phyloP scores from a whole-genome alignment of 352 stramenopile genomes.

The Phytophthora brassicae region DNA sequence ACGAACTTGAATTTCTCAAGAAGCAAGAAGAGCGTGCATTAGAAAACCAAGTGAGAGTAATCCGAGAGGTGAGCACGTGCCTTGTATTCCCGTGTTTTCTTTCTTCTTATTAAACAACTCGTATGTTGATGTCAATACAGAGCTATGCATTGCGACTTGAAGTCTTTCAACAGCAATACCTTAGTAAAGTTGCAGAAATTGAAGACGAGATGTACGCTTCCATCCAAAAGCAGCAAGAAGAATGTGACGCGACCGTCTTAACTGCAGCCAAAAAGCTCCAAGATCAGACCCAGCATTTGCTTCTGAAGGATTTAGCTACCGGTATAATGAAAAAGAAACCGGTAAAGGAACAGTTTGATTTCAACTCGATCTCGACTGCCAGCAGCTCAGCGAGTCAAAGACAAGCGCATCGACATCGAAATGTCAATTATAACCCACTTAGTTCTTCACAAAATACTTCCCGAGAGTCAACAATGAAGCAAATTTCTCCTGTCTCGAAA shows the following conservation, averaged over 20 bases:
- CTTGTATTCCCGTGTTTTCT: no score
- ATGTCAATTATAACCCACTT: constrained; percentile 6
- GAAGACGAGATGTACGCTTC: constrained; percentile 47
- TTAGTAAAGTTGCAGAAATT: constrained; percentile 56
- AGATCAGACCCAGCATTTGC: constrained; percentile 38
- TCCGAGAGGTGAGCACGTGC: constrained; percentile 47
- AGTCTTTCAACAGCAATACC: constrained; percentile 65
- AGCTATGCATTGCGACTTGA: constrained; percentile 57
- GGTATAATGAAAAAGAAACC: not conserved
- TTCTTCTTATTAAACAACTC: not conserved
- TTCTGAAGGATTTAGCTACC: constrained; percentile 30
- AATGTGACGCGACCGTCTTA: constrained; percentile 42
- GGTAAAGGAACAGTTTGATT: constrained; percentile 7
- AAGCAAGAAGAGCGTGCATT: constrained; percentile 50
- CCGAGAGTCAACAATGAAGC: not conserved
- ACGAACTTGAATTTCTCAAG: constrained; percentile 57
- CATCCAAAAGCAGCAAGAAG: constrained; percentile 46
- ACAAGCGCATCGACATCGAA: constrained; percentile 1
- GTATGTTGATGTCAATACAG: constrained; percentile 13
- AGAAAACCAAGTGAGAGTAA: constrained; percentile 45
- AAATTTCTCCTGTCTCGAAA: constrained; percentile 45
- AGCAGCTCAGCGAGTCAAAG: constrained; percentile 18
- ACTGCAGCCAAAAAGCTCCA: constrained; percentile 49
- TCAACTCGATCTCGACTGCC: constrained; percentile 12
- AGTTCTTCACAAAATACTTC: not conserved